Evolutionary conservation across 2,329 filamentous ascomycete species (phyloP).

Genomic region (Sporothrix euskadiensis): DNA sequence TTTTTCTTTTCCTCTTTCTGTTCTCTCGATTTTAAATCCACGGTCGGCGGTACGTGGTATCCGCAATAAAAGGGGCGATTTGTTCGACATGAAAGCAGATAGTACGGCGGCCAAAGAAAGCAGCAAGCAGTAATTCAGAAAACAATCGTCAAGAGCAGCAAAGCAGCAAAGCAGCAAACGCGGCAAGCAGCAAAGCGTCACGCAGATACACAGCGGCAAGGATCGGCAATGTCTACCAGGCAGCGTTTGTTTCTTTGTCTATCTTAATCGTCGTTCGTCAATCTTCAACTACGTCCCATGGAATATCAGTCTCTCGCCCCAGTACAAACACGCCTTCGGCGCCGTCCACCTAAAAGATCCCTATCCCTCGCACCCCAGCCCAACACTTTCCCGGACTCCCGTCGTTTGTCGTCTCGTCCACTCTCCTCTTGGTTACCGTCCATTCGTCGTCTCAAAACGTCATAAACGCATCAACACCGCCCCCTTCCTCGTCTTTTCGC

Average conservation of each 20-base stretch:
- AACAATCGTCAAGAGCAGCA: constrained; percentile 11
- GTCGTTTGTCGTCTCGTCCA: neutral
- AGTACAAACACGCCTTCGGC: neutral
- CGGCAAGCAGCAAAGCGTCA: constrained; percentile 8
- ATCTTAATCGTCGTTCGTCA: constrained; percentile 21
- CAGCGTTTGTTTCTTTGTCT: constrained; percentile 22
- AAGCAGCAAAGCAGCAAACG: constrained; percentile 14
- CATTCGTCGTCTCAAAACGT: neutral
- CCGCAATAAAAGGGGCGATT: constrained; percentile 27
- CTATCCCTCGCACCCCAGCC: neutral
- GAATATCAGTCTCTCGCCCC: constrained; percentile 4
- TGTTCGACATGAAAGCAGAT: constrained; percentile 29
- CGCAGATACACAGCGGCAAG: constrained; percentile 8
- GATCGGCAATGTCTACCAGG: constrained; percentile 22
- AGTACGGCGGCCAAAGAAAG: constrained; percentile 32
- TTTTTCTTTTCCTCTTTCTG: constrained; percentile 9
- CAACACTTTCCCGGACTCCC: neutral
- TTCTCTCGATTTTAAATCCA: constrained; percentile 24
- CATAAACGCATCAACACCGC: neutral
- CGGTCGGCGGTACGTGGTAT: constrained; percentile 24
- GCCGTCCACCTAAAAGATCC: neutral
- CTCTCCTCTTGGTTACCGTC: neutral
- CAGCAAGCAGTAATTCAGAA: constrained; percentile 30
- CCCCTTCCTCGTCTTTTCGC: neutral
- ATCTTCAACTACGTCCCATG: constrained; percentile 11